Evolutionary conservation across 148 eudicot genomes (phyloP), one percentile per base, ranked within the genome.

Genomic region (Rhododendron ovatum): DNA sequence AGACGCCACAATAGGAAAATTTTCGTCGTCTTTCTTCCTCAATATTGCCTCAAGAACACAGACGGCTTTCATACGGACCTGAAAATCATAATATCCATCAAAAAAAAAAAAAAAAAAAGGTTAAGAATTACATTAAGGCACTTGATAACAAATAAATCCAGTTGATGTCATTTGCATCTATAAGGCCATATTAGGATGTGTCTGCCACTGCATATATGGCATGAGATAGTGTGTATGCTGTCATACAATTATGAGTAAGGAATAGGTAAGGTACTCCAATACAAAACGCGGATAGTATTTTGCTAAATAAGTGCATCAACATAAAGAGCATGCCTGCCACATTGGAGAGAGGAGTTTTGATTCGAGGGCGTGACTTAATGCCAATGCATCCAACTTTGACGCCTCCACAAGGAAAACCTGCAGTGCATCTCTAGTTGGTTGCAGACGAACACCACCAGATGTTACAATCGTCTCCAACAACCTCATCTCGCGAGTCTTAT

Each of bases 11-110:
- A 89, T 85, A 55, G 85, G 83, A 85, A 93, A 93, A 65, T 90
- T 90, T 37, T 92, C 98, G 22, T 91, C 93, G 63, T 94, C 98
- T 83, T 88, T 92, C 90, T 93, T 96, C 84, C 98, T 92, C 92
- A 95, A 88, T 75, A 96, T 83, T 86, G 98, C 99, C 91, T 96
- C 99, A 86, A 96, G 98, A 80, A 96, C 98, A 86, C 98, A 96
- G 28, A 95, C 85, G 78, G 98, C 98, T 92, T 91, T 95, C 94
- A 92, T 89, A 65, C 99, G 96, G 80, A 96, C 98, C 99, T 96
- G 93, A 86, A 83, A 85, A 77, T 87, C 11, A 78, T 43, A 82
- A 50, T 74, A 81, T 86, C 73, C 33, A 67, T 48, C 57, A 48
- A 51, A 20, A 20, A 10, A 24, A 20, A 26, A n/a, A 17, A 55